phyloP scores from a whole-genome alignment of 257 asterid species.

The Penstemon davidsonii region DNA sequence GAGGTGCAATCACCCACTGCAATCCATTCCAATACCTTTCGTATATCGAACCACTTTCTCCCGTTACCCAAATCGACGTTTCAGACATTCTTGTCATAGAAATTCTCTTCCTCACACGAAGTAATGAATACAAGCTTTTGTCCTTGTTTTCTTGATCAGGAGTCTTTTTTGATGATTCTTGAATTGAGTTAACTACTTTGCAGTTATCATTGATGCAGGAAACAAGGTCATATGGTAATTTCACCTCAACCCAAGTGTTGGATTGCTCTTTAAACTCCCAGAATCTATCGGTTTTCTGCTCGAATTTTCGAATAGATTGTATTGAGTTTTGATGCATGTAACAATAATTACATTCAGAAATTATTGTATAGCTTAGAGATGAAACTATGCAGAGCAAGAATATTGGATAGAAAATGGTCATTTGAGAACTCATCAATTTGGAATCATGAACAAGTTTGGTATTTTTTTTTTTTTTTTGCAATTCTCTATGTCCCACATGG shows the following conservation, averaged over 20 bases:
- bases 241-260: constrained; percentile 64
- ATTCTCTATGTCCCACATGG: constrained; percentile 37
- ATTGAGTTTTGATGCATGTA: constrained; percentile 32
- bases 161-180: constrained; percentile 10
- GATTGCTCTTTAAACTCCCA: constrained; percentile 73
- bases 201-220: constrained; percentile 62
- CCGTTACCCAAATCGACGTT: constrained; percentile 78
- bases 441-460: constrained; percentile 19
- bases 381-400: constrained; percentile 33
- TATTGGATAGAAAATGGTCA: constrained; percentile 35
- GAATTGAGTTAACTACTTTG: constrained; percentile 46
- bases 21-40: constrained; percentile 90
- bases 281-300: constrained; percentile 60
- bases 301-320: constrained; percentile 43
- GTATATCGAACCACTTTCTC: constrained; percentile 78
- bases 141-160: constrained; percentile 18
- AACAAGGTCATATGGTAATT: constrained; percentile 59
- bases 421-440: constrained; percentile 21
- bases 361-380: constrained; percentile 23
- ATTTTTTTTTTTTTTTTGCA: neutral
- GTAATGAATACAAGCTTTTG: constrained; percentile 2
- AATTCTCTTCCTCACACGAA: constrained; percentile 56
- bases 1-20: constrained; percentile 94
- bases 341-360: constrained; percentile 42
- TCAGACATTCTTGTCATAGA: constrained; percentile 78